Conservation (phyloP, 495 filamentous ascomycete species). For the Cudoniella acicularis region DNA sequence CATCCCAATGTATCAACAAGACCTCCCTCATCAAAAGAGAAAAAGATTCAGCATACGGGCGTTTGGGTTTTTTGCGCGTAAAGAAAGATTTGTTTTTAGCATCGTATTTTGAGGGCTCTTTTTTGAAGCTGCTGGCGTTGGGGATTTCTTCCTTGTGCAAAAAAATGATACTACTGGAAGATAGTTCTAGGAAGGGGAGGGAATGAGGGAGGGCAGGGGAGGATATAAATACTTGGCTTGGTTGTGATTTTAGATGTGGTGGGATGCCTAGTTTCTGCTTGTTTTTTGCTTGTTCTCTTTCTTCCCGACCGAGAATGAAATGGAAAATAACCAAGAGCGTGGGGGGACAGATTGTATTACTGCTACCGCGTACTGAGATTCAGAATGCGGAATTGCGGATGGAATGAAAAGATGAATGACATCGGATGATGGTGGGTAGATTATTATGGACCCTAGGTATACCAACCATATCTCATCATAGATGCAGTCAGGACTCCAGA, state of each 20-base stretch:
- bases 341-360: slow-evolving; percentile 1
- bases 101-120: neutral
- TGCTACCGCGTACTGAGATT: neutral
- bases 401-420: neutral
- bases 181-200: neutral
- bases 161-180: neutral
- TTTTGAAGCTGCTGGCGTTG: slow-evolving; percentile 10
- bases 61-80: slow-evolving; percentile 13
- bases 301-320: neutral
- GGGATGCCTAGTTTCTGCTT: neutral
- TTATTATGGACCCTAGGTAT: no score
- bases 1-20: slow-evolving; percentile 13
- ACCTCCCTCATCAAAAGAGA: slow-evolving; percentile 4
- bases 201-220: neutral
- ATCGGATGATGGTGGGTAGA: neutral
- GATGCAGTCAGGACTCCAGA: neutral
- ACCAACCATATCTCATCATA: no score
- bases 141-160: slow-evolving; percentile 1
- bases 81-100: slow-evolving; percentile 13
- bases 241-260: neutral
- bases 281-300: neutral
- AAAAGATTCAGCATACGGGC: slow-evolving; percentile 20
- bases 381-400: neutral
- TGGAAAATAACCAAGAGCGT: neutral
- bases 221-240: neutral